Percentiles rank a stretch among this genome's conserved stretches.
These are phyloP conservation scores for Ceratocystis eucalypticola DNA, from an alignment of 2,329 filamentous ascomycete species.

Conservation along the genomic window DNA sequence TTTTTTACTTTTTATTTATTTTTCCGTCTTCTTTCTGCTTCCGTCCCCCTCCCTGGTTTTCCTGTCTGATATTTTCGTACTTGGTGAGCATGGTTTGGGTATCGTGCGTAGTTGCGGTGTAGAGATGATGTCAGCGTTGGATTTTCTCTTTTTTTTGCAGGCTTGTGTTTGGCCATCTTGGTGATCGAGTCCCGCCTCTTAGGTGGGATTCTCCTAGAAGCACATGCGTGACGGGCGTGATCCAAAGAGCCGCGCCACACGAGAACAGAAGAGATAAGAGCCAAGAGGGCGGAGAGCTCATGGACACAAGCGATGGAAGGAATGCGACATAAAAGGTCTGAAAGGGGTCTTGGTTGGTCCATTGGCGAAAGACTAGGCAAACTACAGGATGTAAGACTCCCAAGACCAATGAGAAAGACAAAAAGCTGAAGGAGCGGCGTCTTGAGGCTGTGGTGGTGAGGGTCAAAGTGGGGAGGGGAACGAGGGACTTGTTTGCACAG, in stretches of 20 bases:
- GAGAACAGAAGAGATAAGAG: not conserved
- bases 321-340: not conserved
- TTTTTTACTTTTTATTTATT: not conserved
- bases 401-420: not conserved
- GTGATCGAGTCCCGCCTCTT: not conserved
- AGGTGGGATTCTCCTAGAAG: constrained; percentile 1
- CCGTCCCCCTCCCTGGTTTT: no score
- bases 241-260: not conserved
- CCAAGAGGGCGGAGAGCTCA: not conserved
- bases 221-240: constrained; percentile 5
- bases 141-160: not conserved
- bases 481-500: not conserved
- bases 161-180: not conserved
- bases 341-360: no score
- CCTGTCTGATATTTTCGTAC: no score
- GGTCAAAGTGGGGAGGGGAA: not conserved
- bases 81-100: not conserved
- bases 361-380: not conserved
- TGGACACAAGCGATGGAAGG: not conserved
- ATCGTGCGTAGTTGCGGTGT: not conserved
- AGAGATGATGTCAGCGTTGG: not conserved
- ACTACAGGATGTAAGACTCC: not conserved
- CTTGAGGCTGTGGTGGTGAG: not conserved
- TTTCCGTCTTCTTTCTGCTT: not conserved
- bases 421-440: not conserved